Evolutionary conservation across 2,329 filamentous ascomycete genomes (phyloP), one percentile per base, ranked within the genome.

Genomic region (Fusarium gaditjirri): DNA sequence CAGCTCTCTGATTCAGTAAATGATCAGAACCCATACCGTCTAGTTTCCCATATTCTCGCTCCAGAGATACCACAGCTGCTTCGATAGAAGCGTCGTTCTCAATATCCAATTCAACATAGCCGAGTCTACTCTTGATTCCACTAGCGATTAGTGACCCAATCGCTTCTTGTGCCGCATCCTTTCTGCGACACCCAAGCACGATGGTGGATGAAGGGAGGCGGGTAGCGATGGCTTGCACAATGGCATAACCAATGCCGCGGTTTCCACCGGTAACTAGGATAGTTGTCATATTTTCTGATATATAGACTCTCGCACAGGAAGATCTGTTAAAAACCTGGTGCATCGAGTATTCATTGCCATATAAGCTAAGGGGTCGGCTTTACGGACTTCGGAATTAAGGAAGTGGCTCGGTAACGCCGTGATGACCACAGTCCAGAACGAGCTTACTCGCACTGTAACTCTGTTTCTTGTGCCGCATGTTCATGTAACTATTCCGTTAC

Each of bases 241-340:
- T 68, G 10, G 66, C 50, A 25, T 49, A 64, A 0, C 66, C 66
- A 5, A 68, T 68, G 3, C 65, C 65, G 8, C 64, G 65, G 17
- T 68, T 68, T 25, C 57, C 57, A 5, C 64, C 65, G 6, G 65
- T 68, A 0, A 68, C 50, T 1, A 68, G 52, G 23, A 60, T 55
- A 10, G 10, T 60, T 6, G 19, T 2, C 64, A 64, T 62, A 6
- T 5, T 4, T n/a, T 31, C 25, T 23, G 8, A 14, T 17, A 29
- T 17, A 2, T 7, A 13, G 8, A 13, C 10, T 27, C 8, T 17
- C 6, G 19, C 2, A 21, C 14, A 23, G 3, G 5, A 17, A 29
- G 25, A 23, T 7, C 8, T 14, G 10, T 3, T 11, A 5, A 2
- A 3, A 23, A 8, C 6, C 9, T 4, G 16, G 21, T 54, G 21